Evolutionary conservation across 106 monocot genomes (phyloP).

Genomic region (Chionographis japonica): DNA sequence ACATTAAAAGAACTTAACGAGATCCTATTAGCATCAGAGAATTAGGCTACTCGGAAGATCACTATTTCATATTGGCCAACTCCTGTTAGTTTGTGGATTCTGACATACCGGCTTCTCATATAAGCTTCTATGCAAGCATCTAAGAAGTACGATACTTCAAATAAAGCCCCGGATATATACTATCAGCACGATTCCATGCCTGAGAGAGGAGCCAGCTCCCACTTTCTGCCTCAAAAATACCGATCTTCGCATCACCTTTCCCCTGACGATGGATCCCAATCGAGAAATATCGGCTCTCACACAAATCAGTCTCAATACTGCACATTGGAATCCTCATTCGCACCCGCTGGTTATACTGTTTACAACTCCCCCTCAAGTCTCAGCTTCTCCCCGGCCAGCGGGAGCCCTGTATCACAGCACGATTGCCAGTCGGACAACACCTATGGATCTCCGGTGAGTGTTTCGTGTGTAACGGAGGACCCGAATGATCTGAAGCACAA

Average conservation of each 20-base stretch:
- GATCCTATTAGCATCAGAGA: no score
- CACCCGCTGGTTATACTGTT: constrained; percentile 9
- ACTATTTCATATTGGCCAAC: no score
- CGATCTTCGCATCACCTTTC: constrained; percentile 12
- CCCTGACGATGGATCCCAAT: constrained; percentile 18
- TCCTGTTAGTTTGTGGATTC: no score
- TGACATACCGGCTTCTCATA: no score
- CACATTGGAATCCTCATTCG: constrained; percentile 46
- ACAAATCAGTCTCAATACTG: constrained; percentile 31
- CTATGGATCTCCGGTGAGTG: constrained; percentile 55
- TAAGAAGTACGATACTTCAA: no score
- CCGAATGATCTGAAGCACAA: constrained; percentile 58
- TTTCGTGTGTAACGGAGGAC: constrained; percentile 79
- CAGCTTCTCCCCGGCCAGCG: constrained; percentile 34
- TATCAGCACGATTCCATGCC: constrained; percentile 27
- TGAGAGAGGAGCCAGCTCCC: constrained; percentile 17
- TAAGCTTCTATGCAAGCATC: no score
- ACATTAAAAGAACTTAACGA: no score
- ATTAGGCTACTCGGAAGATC: no score
- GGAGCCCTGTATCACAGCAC: constrained; percentile 54
- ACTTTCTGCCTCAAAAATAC: constrained; percentile 17
- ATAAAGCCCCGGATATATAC: not conserved
- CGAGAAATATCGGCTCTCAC: constrained; percentile 7
- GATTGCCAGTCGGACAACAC: constrained; percentile 47
- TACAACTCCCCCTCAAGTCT: constrained; percentile 42